Percentiles rank a stretch among this genome's conserved stretches.
phyloP scores from a whole-genome alignment of 2,329 filamentous ascomycete species.

The Talaromyces sp. region DNA sequence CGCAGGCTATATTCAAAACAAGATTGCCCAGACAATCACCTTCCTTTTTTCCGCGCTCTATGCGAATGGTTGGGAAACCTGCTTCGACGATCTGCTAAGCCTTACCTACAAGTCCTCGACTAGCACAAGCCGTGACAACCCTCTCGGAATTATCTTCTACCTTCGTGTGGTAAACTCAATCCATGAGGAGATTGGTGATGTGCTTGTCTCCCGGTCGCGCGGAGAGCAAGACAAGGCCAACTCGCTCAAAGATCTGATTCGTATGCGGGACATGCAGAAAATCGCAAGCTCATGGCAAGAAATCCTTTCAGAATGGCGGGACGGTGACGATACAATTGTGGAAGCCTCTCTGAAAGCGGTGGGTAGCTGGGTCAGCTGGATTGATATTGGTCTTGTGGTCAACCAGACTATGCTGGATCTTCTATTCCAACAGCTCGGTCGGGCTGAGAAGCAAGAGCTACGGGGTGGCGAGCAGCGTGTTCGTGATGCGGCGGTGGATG shows the following conservation, averaged over 20 bases:
- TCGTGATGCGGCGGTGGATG: conserved; percentile 87
- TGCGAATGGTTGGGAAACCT: conserved; percentile 80
- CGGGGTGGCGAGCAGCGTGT: conserved; percentile 77
- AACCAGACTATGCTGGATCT: conserved; percentile 84
- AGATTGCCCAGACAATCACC: conserved; percentile 92
- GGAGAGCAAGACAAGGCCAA: conserved; percentile 83
- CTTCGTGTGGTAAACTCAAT: conserved; percentile 85
- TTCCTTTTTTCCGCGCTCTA: conserved; percentile 91
- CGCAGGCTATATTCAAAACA: conserved; percentile 82
- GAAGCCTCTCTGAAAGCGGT: conserved; percentile 91
- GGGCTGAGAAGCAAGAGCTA: conserved; percentile 62
- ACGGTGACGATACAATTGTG: conserved; percentile 70
- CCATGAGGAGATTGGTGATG: conserved; percentile 96
- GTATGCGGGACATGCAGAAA: conserved; percentile 83
- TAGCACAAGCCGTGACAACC: conserved; percentile 67
- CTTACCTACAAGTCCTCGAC: conserved; percentile 66
- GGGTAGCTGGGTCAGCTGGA: conserved; percentile 98
- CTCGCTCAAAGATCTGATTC: conserved; percentile 86
- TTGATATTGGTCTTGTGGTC: conserved; percentile 91
- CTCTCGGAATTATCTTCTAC: conserved; percentile 79
- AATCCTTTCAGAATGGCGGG: conserved; percentile 76
- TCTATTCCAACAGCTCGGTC: conserved; percentile 85
- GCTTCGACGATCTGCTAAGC: conserved; percentile 85
- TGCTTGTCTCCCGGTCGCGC: conserved; percentile 76
- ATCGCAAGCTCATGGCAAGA: conserved; percentile 91